Base-by-base conservation (phyloP, 192 early-diverging fungal species). In the Rhizophagus sp. region DNA sequence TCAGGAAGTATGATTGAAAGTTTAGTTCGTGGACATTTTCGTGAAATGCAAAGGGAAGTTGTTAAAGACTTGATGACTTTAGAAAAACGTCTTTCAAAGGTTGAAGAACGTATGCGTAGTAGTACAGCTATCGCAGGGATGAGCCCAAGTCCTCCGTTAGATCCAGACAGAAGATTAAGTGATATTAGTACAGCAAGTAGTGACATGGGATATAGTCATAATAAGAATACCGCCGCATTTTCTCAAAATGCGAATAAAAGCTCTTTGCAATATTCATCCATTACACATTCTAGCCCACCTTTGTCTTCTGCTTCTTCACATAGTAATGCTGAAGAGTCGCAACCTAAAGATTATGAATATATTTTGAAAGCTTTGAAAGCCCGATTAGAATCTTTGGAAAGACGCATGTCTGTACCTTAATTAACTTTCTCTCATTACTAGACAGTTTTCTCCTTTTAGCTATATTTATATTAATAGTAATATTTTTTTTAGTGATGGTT, bases 1-100 rank as follows among this genome's bases (percentile, higher is more conserved):
- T 86, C 85, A n/a, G 91, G 90, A 4, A 88, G 88, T 10, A 94
- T 94, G 90, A 92, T 95, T 52, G 94, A 95, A 83, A 90, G 89
- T 22, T 87, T 95, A 39, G 92, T 95, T n/a, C 84, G 90, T 30
- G 84, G 85, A 6, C 93, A 94, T 72, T 89, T 96, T 75, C 83
- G 92, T 57, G 93, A 95, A 71, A 88, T 93, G 84, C 91, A 95
- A 76, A 85, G 91, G 87, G 82, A 85, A 47, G 65, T 91, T 76
- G 78, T 88, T 84, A 83, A 84, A 50, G 76, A 78, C 69, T 33
- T 78, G 44, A 78, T 50, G 47, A 39, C 63, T 6, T 47, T 78
- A 22, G 76, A 78, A 57, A 78, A 78, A 61, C 36, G 76, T 33
- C n/a, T 78, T 68, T 30, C 64, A 27, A 66, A 52, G 4, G 39